These are phyloP conservation scores for Fusarium compactum DNA, from an alignment of 2,329 filamentous ascomycete species.

Conservation along the genomic window DNA sequence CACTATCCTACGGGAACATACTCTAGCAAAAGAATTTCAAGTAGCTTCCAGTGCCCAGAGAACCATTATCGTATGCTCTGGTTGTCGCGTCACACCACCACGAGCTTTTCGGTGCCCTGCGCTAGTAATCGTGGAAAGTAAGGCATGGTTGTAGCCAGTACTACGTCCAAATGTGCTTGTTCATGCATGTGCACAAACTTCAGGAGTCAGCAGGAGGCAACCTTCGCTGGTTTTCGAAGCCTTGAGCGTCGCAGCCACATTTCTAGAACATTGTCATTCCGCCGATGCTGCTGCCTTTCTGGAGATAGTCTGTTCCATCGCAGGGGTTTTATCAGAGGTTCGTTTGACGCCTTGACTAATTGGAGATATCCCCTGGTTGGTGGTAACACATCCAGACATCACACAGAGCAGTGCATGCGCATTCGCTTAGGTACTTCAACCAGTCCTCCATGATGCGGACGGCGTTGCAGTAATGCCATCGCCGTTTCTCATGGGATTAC, in stretches of 20 bases:
- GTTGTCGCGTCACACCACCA: slow-evolving; percentile 33
- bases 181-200: slow-evolving; percentile 25
- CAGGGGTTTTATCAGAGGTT: slow-evolving; percentile 15
- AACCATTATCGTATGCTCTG: slow-evolving; percentile 10
- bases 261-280: slow-evolving; percentile 36
- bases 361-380: slow-evolving; percentile 14
- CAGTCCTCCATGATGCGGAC: neutral
- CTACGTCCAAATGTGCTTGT: slow-evolving; percentile 20
- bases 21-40: neutral
- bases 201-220: slow-evolving; percentile 11
- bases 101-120: slow-evolving; percentile 11
- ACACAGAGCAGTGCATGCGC: slow-evolving; percentile 11
- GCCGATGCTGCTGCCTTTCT: slow-evolving; percentile 12
- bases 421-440: slow-evolving; percentile 2
- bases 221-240: slow-evolving; percentile 25
- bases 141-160: slow-evolving; percentile 2
- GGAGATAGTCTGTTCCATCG: slow-evolving; percentile 2
- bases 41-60: neutral
- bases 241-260: slow-evolving; percentile 33
- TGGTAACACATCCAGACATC: slow-evolving; percentile 18
- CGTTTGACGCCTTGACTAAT: slow-evolving; percentile 14
- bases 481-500: neutral
- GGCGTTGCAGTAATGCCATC: neutral
- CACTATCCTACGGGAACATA: slow-evolving; percentile 13
- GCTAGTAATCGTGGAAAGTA: slow-evolving; percentile 19